phyloP scores from a whole-genome alignment of 176 grass and related monocot species.

The Aegilops speltoides region DNA sequence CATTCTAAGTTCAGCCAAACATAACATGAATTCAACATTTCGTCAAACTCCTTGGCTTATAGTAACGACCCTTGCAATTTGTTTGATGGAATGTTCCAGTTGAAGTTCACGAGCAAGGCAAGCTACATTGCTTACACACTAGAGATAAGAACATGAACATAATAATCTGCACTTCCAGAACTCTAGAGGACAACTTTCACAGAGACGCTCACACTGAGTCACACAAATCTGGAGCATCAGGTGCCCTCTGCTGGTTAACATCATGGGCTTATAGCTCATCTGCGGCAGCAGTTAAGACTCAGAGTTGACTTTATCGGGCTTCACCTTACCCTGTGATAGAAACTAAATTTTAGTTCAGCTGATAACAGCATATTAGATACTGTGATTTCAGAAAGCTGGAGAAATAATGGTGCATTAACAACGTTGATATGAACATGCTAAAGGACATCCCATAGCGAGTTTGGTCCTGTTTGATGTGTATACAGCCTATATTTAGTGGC shows the following conservation, averaged over 20 bases:
- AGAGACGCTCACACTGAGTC: neutral
- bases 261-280: neutral
- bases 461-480: neutral
- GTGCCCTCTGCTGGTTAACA: neutral
- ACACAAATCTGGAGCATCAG: neutral
- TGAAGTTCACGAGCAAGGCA: constrained; percentile 3
- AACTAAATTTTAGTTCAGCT: neutral
- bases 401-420: neutral
- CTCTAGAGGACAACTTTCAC: neutral
- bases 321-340: constrained; percentile 12
- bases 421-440: neutral
- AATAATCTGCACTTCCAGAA: neutral
- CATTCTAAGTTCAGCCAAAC: neutral
- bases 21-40: neutral
- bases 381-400: constrained; percentile 13
- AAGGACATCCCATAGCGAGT: neutral
- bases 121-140: neutral
- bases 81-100: neutral
- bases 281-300: neutral
- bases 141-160: neutral
- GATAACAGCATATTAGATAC: neutral
- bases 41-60: neutral
- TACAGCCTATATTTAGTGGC: neutral
- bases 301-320: neutral
- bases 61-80: neutral